Percentiles rank a stretch among this genome's conserved stretches.
phyloP scores from a whole-genome alignment of 768 basidiomycete genomes.

The Pisolithus orientalis region DNA sequence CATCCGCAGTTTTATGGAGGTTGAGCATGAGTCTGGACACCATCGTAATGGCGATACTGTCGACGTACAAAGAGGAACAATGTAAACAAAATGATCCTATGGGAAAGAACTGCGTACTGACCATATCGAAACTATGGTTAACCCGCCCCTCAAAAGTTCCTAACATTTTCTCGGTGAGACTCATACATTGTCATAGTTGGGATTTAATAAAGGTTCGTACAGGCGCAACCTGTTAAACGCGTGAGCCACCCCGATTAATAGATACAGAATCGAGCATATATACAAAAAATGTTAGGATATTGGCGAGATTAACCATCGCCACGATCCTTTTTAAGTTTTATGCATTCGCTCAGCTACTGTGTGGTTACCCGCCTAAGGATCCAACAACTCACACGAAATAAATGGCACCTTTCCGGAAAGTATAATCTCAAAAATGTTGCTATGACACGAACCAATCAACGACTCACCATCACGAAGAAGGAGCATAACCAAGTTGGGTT shows the following conservation, averaged over 20 bases:
- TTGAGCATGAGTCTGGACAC: slow-evolving; percentile 54
- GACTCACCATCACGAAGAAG: slow-evolving; percentile 46
- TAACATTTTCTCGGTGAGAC: slow-evolving; percentile 9
- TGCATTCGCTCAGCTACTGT: slow-evolving; percentile 10
- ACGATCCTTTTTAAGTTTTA: slow-evolving; percentile 34
- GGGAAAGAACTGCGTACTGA: slow-evolving; percentile 15
- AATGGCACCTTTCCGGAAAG: slow-evolving; percentile 35
- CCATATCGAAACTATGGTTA: slow-evolving; percentile 48
- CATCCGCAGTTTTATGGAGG: slow-evolving; percentile 35
- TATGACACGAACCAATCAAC: not conserved
- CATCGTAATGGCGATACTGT: slow-evolving; percentile 44
- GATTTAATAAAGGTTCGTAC: slow-evolving; percentile 1
- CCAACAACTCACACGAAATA: slow-evolving; percentile 44
- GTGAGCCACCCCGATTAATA: not conserved
- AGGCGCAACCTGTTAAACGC: not conserved
- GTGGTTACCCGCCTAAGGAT: not conserved
- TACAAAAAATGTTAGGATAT: slow-evolving; percentile 38
- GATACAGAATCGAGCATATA: slow-evolving; percentile 1
- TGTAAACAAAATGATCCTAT: not conserved
- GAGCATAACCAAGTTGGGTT: slow-evolving; percentile 34
- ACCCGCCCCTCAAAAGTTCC: slow-evolving; percentile 39
- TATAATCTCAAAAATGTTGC: not conserved
- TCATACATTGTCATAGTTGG: not conserved
- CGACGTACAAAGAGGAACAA: not conserved
- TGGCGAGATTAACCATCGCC: slow-evolving; percentile 45